Conservation (phyloP, 1,139 yeast species). For the Candida sp. region DNA sequence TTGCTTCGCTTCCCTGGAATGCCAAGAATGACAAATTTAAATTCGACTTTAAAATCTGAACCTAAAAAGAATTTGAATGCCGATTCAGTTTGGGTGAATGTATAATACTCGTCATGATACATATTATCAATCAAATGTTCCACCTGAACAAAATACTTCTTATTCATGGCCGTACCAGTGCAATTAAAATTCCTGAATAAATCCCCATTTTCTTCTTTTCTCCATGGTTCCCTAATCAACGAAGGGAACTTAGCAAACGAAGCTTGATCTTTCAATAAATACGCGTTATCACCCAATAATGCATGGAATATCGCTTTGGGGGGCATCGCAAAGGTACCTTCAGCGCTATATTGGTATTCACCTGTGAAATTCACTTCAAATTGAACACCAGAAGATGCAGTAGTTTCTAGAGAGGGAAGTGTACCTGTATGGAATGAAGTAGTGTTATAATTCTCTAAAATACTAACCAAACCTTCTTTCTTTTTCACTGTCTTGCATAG, state of each 20-base stretch:
- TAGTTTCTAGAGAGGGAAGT: slow-evolving; percentile 8
- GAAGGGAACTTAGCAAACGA: slow-evolving; percentile 17
- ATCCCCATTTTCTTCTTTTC: slow-evolving; percentile 15
- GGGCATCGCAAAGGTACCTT: slow-evolving; percentile 50
- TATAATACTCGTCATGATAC: slow-evolving; percentile 60
- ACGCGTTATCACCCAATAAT: slow-evolving; percentile 76
- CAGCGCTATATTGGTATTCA: slow-evolving; percentile 15
- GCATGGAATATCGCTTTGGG: slow-evolving; percentile 84
- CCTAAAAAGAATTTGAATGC: slow-evolving; percentile 53
- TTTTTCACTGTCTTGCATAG: slow-evolving; percentile 5
- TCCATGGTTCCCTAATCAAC: slow-evolving; percentile 27
- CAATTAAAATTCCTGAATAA: slow-evolving; percentile 20
- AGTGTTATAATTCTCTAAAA: slow-evolving; percentile 4
- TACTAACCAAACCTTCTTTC: slow-evolving; percentile 2
- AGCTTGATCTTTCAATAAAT: slow-evolving; percentile 19
- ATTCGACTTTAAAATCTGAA: slow-evolving; percentile 40
- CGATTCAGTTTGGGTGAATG: slow-evolving; percentile 47
- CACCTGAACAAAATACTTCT: slow-evolving; percentile 21
- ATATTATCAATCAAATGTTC: slow-evolving; percentile 56
- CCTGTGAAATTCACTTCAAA: slow-evolving; percentile 18
- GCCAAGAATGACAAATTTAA: slow-evolving; percentile 54
- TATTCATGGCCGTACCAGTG: slow-evolving; percentile 14
- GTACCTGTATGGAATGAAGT: slow-evolving; percentile 5
- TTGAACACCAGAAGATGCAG: slow-evolving; percentile 2
- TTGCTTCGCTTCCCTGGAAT: slow-evolving; percentile 43